Conservation (phyloP, 805 yeast species). For the Saccharomycopsis fibuligera region DNA sequence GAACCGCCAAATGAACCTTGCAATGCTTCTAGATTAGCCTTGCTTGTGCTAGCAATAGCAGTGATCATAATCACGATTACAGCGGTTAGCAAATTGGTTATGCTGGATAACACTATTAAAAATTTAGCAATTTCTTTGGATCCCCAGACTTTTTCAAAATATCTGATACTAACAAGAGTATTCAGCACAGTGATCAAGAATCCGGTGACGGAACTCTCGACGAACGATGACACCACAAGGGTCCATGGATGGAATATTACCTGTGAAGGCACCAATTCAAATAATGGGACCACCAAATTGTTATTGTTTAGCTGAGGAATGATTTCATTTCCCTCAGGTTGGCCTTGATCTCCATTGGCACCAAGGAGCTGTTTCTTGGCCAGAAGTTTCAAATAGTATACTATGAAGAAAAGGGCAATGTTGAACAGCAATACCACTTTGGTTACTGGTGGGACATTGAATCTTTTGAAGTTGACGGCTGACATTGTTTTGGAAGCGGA, state of each 20-base stretch:
- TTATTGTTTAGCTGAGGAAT: slow-evolving; percentile 29
- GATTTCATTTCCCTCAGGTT: background rate
- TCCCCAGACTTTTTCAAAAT: slow-evolving; percentile 64
- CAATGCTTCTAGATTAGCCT: slow-evolving; percentile 30
- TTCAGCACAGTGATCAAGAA: slow-evolving; percentile 42
- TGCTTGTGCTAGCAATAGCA: slow-evolving; percentile 39
- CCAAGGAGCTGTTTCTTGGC: background rate
- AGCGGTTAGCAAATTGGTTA: slow-evolving; percentile 51
- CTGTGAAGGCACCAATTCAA: slow-evolving; percentile 59
- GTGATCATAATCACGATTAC: slow-evolving; percentile 17
- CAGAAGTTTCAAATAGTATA: slow-evolving; percentile 4
- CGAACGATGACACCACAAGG: slow-evolving; percentile 53
- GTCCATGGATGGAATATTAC: slow-evolving; percentile 60
- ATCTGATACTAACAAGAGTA: slow-evolving; percentile 53
- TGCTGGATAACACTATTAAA: slow-evolving; percentile 39
- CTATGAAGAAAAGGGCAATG: background rate
- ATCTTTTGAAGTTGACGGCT: background rate
- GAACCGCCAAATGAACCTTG: too few species aligned
- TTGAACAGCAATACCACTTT: slow-evolving; percentile 4
- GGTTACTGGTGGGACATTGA: slow-evolving; percentile 14
- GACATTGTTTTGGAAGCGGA: background rate
- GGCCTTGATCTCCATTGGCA: too few species aligned
- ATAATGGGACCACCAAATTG: slow-evolving; percentile 44
- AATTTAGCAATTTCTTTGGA: slow-evolving; percentile 45
- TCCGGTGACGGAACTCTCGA: slow-evolving; percentile 46